These are phyloP conservation scores for Nitzschia sp. DNA, from an alignment of 108 stramenopile species.

Conservation along the genomic window DNA sequence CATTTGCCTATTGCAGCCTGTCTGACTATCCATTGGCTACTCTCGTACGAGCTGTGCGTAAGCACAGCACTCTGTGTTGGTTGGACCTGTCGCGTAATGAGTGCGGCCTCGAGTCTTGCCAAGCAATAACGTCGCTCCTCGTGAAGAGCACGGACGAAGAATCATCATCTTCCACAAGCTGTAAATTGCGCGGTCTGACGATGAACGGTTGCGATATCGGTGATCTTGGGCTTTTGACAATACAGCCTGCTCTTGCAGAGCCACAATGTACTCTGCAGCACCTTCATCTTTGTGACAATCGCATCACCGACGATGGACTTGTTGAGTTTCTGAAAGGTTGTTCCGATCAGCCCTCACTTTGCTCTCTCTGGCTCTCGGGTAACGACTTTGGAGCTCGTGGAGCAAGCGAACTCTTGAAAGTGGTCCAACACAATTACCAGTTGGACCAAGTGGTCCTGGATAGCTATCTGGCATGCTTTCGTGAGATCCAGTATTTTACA, in stretches of 20 bases:
- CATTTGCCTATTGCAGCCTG: not conserved
- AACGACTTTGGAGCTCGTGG: not conserved
- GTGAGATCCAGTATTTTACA: not conserved
- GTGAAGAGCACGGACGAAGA: not conserved
- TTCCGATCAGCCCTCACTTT: not conserved
- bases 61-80: not conserved
- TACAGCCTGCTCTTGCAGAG: not conserved
- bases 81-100: not conserved
- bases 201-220: not conserved
- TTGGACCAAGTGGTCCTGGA: not conserved
- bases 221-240: not conserved
- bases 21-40: not conserved
- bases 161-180: too few relatives aligned
- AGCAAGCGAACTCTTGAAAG: not conserved
- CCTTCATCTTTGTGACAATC: not conserved
- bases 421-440: not conserved
- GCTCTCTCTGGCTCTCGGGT: not conserved
- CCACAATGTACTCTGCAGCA: not conserved
- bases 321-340: not conserved
- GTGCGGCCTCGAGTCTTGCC: not conserved
- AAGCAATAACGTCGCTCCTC: not conserved
- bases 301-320: not conserved
- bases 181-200: not conserved
- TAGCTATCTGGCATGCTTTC: not conserved
- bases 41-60: not conserved